phyloP scores from a whole-genome alignment of 2,329 filamentous ascomycete genomes.

The Canariomyces notabilis region DNA sequence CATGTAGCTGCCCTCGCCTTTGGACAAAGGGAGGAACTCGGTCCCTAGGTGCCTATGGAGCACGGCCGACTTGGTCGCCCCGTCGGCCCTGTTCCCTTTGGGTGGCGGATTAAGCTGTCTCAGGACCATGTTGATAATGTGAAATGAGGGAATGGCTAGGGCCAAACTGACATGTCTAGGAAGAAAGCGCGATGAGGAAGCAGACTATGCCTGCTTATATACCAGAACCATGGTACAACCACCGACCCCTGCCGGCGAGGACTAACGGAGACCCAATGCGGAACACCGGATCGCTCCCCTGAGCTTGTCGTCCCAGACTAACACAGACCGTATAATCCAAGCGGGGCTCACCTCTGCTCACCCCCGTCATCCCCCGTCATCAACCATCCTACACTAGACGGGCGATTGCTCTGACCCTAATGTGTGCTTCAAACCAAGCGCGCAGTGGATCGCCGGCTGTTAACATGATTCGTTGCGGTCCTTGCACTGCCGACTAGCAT shows the following conservation, averaged over 20 bases:
- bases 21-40: slow-evolving; percentile 31
- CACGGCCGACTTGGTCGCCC: slow-evolving; percentile 31
- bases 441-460: slow-evolving; percentile 21
- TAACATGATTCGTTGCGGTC: slow-evolving; percentile 24
- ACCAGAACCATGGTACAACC: slow-evolving; percentile 6
- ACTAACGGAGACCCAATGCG: slow-evolving; percentile 5
- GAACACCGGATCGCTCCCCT: slow-evolving; percentile 3
- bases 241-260: slow-evolving; percentile 9
- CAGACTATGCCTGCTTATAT: background rate
- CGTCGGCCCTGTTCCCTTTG: background rate
- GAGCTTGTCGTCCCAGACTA: slow-evolving; percentile 2
- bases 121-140: slow-evolving; percentile 20
- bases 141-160: background rate
- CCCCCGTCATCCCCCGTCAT: slow-evolving; percentile 4
- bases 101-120: slow-evolving; percentile 12
- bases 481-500: slow-evolving; percentile 16
- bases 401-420: background rate
- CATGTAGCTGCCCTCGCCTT: slow-evolving; percentile 36
- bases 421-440: slow-evolving; percentile 9
- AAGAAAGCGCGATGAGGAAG: background rate
- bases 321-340: slow-evolving; percentile 2
- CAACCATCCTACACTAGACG: background rate
- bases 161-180: background rate
- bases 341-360: background rate
- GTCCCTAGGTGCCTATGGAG: slow-evolving; percentile 35